Evolutionary conservation across 2,329 filamentous ascomycete genomes (phyloP).

Genomic region (Colletotrichum phormii): DNA sequence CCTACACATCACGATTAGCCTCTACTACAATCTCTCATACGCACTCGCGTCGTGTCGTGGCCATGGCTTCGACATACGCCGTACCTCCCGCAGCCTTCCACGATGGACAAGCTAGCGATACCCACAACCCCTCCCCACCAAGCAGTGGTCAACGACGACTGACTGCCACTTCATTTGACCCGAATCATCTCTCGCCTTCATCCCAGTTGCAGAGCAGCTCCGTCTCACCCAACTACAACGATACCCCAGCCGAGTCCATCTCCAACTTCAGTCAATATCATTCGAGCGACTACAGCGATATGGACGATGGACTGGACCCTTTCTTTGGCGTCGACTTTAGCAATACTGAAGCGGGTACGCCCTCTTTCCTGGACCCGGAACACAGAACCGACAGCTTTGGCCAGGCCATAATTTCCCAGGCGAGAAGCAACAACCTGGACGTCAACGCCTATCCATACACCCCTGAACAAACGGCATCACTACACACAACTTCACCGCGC

Average conservation of each 20-base stretch:
- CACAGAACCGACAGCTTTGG: constrained; percentile 35
- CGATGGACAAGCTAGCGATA: constrained; percentile 48
- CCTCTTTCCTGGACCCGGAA: constrained; percentile 56
- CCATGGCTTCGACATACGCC: constrained; percentile 59
- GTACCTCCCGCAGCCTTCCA: constrained; percentile 54
- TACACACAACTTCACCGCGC: constrained; percentile 57
- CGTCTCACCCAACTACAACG: constrained; percentile 51
- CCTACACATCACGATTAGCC: neutral
- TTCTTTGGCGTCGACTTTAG: constrained; percentile 64
- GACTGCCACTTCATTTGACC: constrained; percentile 48
- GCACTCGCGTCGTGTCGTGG: constrained; percentile 37
- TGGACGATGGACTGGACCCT: constrained; percentile 57
- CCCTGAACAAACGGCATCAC: constrained; percentile 62
- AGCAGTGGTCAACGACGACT: constrained; percentile 39
- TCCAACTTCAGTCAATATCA: constrained; percentile 61
- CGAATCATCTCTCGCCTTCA: constrained; percentile 56
- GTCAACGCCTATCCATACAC: constrained; percentile 58
- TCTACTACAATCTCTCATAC: neutral
- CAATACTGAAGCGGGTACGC: constrained; percentile 52
- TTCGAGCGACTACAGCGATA: constrained; percentile 61
- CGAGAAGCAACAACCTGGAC: constrained; percentile 37
- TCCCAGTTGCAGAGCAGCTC: constrained; percentile 54
- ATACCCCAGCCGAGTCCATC: constrained; percentile 60
- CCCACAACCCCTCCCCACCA: constrained; percentile 46
- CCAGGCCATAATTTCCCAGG: constrained; percentile 27